These are phyloP conservation scores for Bruguiera sexangula DNA, from an alignment of 345 rosid species.

Conservation along the genomic window DNA sequence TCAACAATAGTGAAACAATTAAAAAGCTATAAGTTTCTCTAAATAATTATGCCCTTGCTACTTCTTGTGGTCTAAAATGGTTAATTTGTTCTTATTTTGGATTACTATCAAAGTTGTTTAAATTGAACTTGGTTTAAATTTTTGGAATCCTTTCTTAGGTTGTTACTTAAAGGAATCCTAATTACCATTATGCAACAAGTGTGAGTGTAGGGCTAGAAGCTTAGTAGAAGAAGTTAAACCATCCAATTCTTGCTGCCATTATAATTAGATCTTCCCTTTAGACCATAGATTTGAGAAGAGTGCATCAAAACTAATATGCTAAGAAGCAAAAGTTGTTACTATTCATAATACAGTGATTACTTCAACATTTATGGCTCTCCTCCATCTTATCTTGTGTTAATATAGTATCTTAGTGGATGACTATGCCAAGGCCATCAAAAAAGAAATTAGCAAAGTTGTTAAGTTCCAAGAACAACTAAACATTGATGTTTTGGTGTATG, in stretches of 20 bases:
- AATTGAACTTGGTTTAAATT: not conserved
- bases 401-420: slow-evolving; percentile 82
- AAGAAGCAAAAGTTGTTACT: slow-evolving; percentile 56
- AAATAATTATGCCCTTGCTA: not conserved
- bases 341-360: not conserved
- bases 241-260: slow-evolving; percentile 87
- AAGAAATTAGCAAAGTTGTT: slow-evolving; percentile 82
- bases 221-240: slow-evolving; percentile 91
- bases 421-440: slow-evolving; percentile 79
- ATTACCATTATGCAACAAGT: slow-evolving; percentile 74
- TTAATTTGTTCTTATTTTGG: not conserved
- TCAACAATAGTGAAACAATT: slow-evolving; percentile 79
- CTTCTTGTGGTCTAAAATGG: not conserved
- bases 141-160: slow-evolving; percentile 45
- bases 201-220: slow-evolving; percentile 82
- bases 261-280: slow-evolving; percentile 96
- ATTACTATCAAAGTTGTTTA: not conserved
- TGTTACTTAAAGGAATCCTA: slow-evolving; percentile 83
- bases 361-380: not conserved
- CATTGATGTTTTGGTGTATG: slow-evolving; percentile 93
- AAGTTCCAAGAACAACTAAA: slow-evolving; percentile 85
- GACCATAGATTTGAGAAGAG: slow-evolving; percentile 80
- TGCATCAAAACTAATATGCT: slow-evolving; percentile 96
- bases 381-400: not conserved
- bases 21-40: slow-evolving; percentile 60